phyloP scores from a whole-genome alignment of 2,329 filamentous ascomycete species.

The Chaetomiaceae sp. region DNA sequence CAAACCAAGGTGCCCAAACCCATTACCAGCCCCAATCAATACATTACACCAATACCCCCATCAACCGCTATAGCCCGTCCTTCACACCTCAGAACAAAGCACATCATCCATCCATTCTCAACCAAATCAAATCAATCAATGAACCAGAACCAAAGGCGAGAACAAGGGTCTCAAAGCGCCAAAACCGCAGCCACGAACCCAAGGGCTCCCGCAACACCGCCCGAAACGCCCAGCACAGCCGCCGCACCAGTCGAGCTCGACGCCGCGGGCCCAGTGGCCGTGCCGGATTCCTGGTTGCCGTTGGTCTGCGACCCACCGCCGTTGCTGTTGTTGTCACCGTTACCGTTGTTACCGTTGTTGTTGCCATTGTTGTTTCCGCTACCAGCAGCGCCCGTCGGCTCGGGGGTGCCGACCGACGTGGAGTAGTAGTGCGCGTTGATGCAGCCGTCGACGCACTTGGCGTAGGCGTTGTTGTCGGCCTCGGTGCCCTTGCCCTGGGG shows the following conservation, averaged over 20 bases:
- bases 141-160: too few species aligned
- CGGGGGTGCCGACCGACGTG: constrained; percentile 38
- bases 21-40: not conserved
- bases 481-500: constrained; percentile 58
- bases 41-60: not conserved
- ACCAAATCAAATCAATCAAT: not conserved
- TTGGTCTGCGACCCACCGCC: constrained; percentile 23
- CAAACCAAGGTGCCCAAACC: not conserved
- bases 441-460: constrained; percentile 42
- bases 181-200: constrained; percentile 48
- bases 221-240: constrained; percentile 34
- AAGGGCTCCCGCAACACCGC: constrained; percentile 41
- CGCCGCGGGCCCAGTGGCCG: constrained; percentile 24
- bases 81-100: too few species aligned
- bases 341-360: constrained; percentile 43
- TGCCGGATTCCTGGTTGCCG: constrained; percentile 29
- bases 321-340: constrained; percentile 30
- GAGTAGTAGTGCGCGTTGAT: constrained; percentile 48
- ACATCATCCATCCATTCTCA: not conserved
- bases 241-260: constrained; percentile 26
- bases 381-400: constrained; percentile 31
- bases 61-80: not conserved
- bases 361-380: constrained; percentile 30
- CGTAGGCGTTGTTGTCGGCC: constrained; percentile 50
- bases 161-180: constrained; percentile 41